A percentile compares a stretch with the other conserved stretches of the same genome.
phyloP scores from a whole-genome alignment of 805 yeast species.

The Lipomyces japonicus region DNA sequence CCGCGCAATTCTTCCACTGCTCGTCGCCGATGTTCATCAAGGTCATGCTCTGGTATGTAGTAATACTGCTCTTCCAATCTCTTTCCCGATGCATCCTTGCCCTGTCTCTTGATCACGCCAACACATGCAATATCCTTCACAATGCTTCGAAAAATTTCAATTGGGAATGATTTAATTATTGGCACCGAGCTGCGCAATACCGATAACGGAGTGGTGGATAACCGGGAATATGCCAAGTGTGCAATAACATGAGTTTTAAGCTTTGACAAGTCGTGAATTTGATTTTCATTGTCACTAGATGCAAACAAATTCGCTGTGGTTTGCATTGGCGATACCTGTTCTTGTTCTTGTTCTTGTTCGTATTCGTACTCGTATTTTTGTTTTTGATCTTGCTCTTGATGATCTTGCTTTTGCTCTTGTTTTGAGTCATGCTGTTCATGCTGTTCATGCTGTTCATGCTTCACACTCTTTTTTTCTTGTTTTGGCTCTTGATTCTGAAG shows the following conservation, averaged over 20 bases:
- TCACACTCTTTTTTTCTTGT: neutral
- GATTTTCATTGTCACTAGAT: neutral
- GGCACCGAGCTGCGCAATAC: constrained; percentile 57
- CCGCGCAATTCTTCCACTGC: constrained; percentile 78
- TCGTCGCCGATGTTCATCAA: constrained; percentile 61
- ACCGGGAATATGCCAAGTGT: constrained; percentile 84
- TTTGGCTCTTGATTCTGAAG: too few species aligned
- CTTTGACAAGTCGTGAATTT: constrained; percentile 41
- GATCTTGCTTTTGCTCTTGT: neutral
- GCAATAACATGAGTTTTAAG: constrained; percentile 67
- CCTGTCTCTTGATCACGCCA: constrained; percentile 84
- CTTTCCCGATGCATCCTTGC: constrained; percentile 96
- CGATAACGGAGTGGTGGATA: constrained; percentile 82
- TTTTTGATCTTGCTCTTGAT: neutral
- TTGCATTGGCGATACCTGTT: neutral
- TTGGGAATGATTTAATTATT: constrained; percentile 34
- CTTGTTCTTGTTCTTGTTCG: neutral
- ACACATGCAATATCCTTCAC: constrained; percentile 53
- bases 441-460: neutral
- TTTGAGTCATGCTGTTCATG: neutral
- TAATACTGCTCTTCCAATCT: constrained; percentile 91
- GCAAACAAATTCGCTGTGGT: neutral
- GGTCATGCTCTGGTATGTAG: constrained; percentile 79
- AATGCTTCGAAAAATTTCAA: constrained; percentile 43
- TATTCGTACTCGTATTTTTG: too few species aligned